Evolutionary conservation across 495 filamentous ascomycete genomes (phyloP).

Genomic region (Aspergillus sclerotioniger): DNA sequence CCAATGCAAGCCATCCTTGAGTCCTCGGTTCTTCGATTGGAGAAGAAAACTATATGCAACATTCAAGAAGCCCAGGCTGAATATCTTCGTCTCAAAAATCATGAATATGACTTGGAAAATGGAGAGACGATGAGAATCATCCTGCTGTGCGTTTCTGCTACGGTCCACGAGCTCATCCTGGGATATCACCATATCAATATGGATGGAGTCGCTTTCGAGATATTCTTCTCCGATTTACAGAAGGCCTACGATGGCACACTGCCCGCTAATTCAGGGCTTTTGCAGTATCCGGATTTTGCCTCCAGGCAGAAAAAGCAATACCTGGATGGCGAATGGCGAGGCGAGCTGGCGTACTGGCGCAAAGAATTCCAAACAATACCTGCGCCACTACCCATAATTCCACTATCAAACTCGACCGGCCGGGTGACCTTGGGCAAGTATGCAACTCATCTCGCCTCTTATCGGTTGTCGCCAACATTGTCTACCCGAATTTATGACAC

Average conservation of each 20-base stretch:
- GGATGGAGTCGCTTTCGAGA: constrained; percentile 37
- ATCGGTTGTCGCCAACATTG: not conserved
- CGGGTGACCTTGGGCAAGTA: not conserved
- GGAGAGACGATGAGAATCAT: constrained; percentile 20
- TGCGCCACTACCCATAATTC: not conserved
- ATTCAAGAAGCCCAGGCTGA: constrained; percentile 16
- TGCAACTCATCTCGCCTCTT: not conserved
- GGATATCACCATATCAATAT: constrained; percentile 42
- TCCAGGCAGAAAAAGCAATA: not conserved
- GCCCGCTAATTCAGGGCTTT: not conserved
- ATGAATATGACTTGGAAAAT: constrained; percentile 22
- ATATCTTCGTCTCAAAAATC: constrained; percentile 13
- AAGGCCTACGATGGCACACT: constrained; percentile 22
- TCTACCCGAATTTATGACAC: constrained; percentile 5
- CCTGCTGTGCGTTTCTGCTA: constrained; percentile 15
- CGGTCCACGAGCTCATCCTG: constrained; percentile 24
- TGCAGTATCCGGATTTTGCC: not conserved
- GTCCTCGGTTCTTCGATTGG: not conserved
- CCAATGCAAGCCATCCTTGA: constrained; percentile 18
- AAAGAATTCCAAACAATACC: not conserved
- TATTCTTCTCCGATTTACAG: constrained; percentile 37
- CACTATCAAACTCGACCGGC: not conserved
- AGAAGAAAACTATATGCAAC: constrained; percentile 8
- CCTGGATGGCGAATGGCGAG: not conserved
- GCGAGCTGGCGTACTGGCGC: not conserved